Conservation (phyloP, 140 eudicot species). For the Anethum foeniculum region DNA sequence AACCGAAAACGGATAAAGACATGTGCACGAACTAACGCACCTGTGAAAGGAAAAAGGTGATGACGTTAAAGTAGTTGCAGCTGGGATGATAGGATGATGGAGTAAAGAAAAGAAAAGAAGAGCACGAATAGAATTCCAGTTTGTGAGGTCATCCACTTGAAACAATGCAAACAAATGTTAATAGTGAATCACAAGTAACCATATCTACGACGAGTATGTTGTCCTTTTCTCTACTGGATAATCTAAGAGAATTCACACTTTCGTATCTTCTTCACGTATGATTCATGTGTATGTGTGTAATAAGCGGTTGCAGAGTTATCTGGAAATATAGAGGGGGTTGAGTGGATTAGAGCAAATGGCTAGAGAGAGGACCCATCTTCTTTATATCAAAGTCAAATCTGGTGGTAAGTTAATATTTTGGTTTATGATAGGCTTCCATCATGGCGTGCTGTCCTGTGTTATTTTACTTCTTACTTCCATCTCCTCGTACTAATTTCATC, state of each 20-base stretch:
- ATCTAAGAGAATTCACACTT: background rate
- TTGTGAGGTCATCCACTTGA: background rate
- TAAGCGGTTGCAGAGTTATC: background rate
- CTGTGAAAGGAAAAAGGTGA: background rate
- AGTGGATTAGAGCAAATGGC: constrained; percentile 5
- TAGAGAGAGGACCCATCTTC: background rate
- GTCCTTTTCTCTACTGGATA: background rate
- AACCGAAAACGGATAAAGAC: background rate
- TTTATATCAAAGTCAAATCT: background rate
- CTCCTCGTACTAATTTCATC: background rate
- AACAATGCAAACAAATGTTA: background rate
- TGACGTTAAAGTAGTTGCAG: constrained; percentile 12
- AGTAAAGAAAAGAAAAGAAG: background rate
- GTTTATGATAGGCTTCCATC: constrained; percentile 3
- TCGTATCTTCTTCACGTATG: background rate
- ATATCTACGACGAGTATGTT: constrained; percentile 2
- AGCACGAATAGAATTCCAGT: background rate
- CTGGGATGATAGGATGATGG: background rate
- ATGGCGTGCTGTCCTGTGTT: background rate
- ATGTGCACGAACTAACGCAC: constrained; percentile 3
- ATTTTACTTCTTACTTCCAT: background rate
- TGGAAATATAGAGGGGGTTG: background rate
- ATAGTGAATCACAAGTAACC: background rate
- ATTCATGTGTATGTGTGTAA: background rate
- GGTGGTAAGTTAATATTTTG: background rate